phyloP scores from a whole-genome alignment of 352 stramenopile species.

The Thraustotheca clavata region DNA sequence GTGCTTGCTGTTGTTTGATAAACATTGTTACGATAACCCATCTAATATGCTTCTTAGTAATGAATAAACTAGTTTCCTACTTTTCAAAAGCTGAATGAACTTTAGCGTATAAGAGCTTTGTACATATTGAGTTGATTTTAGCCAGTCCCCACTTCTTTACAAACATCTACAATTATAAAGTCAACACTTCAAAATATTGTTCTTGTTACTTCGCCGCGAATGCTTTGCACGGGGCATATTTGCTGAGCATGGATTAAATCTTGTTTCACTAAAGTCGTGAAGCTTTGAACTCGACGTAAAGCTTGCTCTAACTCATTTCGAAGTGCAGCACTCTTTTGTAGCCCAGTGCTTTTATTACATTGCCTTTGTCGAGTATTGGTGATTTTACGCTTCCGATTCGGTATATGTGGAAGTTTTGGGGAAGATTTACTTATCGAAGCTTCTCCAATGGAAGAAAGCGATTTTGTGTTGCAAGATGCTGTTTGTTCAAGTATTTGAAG shows the following conservation, averaged over 20 bases:
- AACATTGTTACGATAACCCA: slow-evolving; percentile 19
- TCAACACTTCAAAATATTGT: background rate
- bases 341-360: background rate
- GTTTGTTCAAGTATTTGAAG: slow-evolving; percentile 43
- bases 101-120: slow-evolving; percentile 52
- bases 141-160: slow-evolving; percentile 73
- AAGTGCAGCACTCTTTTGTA: slow-evolving; percentile 25
- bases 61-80: slow-evolving; percentile 31
- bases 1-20: slow-evolving; percentile 67
- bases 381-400: background rate
- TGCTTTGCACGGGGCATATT: slow-evolving; percentile 35
- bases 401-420: background rate
- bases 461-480: background rate
- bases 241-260: slow-evolving; percentile 61
- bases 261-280: slow-evolving; percentile 60
- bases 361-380: slow-evolving; percentile 14
- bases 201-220: background rate
- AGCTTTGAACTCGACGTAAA: slow-evolving; percentile 50
- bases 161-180: slow-evolving; percentile 33
- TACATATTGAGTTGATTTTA: slow-evolving; percentile 72
- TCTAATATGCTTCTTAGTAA: background rate
- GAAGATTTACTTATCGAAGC: no score
- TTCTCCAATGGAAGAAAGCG: no score
- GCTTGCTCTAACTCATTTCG: slow-evolving; percentile 48
- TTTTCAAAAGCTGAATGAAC: slow-evolving; percentile 50